These are phyloP conservation scores for Penicillium sp. DNA, from an alignment of 2,329 filamentous ascomycete species.

Conservation along the genomic window DNA sequence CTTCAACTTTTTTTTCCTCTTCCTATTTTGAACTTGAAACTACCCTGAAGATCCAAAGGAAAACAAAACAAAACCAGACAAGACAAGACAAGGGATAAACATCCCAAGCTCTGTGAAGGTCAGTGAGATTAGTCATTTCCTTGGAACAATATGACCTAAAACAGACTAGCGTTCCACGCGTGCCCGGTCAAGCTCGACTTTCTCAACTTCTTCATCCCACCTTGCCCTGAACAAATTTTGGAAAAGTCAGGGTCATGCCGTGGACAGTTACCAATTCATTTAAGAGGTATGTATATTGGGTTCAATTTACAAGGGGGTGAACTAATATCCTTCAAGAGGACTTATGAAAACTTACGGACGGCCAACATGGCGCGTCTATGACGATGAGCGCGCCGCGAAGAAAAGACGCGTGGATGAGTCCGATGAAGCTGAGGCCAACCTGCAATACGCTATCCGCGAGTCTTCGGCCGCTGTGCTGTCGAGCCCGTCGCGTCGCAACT, in stretches of 20 bases:
- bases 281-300: conserved; percentile 42
- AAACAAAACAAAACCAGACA: not conserved
- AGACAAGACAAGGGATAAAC: too few species aligned
- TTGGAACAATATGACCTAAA: conserved; percentile 31
- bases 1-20: too few species aligned
- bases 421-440: conserved; percentile 46
- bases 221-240: conserved; percentile 3
- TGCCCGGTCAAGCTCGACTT: conserved; percentile 19
- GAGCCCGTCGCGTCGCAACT: conserved; percentile 50
- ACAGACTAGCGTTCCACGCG: conserved; percentile 29
- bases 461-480: conserved; percentile 48
- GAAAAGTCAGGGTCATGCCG: conserved; percentile 42
- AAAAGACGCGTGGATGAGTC: conserved; percentile 48
- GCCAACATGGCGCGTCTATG: conserved; percentile 49
- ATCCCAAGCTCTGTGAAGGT: not conserved
- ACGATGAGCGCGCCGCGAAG: conserved; percentile 47
- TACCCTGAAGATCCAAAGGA: not conserved
- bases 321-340: conserved; percentile 39
- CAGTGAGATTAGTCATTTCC: conserved; percentile 1
- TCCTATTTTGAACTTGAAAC: not conserved
- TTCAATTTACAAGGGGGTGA: not conserved
- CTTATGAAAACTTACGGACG: conserved; percentile 53
- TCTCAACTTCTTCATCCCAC: conserved; percentile 8
- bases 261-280: conserved; percentile 54
- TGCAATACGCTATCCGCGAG: conserved; percentile 50